Evolutionary conservation across 164 flowering plant genomes (phyloP), one percentile per base, ranked within the genome.

Genomic region (Tinospora cordifolia): DNA sequence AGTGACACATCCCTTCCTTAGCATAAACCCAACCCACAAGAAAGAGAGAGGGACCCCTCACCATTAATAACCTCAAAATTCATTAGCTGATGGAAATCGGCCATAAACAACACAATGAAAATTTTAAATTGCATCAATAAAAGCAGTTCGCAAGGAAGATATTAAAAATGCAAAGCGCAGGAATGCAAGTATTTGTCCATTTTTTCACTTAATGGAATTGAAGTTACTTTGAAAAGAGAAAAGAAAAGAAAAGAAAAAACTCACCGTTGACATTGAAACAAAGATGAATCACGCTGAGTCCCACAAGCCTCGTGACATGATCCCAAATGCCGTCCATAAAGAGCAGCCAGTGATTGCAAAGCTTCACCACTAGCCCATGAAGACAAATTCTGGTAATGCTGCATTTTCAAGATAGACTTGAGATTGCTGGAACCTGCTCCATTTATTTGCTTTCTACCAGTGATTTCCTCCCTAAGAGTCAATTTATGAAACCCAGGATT

Each of bases 191-290:
- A 30, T 14, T 30, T 30, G 36, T 27, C 34, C 21, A 27, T 30
- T 30, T 8, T 34, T 38, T 0, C 49, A 38, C 0, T 14, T 6
- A 24, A 36, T 30, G 0, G 2, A 63, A 51, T 54, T 11, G 0
- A 24, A 72, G 30, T 36, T 0, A 8, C n/a, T n/a, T n/a, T n/a
- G n/a, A n/a, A n/a, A n/a, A n/a, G n/a, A n/a, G n/a, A n/a, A n/a
- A n/a, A n/a, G n/a, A n/a, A 38, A 30, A 71, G 62, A 21, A 22
- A 19, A 54, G 9, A 54, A 15, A 51, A 54, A 8, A 19, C 3
- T 68, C 40, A 87, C 97, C 94, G 86, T 63, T 84, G 83, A 77
- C 97, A 91, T 14, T 80, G 36, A 73, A 89, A 72, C 40, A 86
- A 39, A 7, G 87, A 80, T 54, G 86, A 74, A 65, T 87, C 90